A percentile compares a stretch with the other conserved stretches of the same genome.
phyloP scores from a whole-genome alignment of 2,329 filamentous ascomycete species.

The Hortaea werneckii region DNA sequence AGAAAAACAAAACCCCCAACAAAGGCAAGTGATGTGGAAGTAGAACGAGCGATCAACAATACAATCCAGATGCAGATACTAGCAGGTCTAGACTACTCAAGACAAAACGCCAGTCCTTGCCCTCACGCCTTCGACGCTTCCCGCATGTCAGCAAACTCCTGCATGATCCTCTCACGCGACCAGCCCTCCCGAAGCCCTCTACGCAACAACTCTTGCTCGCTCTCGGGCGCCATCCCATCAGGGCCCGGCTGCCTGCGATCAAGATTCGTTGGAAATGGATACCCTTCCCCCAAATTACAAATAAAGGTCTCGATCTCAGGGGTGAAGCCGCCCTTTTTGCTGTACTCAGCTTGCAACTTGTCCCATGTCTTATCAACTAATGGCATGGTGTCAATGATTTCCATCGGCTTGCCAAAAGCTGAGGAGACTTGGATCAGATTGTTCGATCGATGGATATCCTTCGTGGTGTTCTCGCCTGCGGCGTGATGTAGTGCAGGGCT shows the following conservation, averaged over 20 bases:
- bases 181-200: constrained; percentile 35
- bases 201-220: constrained; percentile 45
- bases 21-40: too few species aligned
- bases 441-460: constrained; percentile 43
- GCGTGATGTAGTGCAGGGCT: constrained; percentile 55
- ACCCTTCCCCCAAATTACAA: constrained; percentile 45
- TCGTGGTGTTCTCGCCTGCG: constrained; percentile 46
- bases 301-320: constrained; percentile 39
- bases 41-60: too few species aligned
- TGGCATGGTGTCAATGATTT: constrained; percentile 44
- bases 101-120: too few species aligned
- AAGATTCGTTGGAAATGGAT: constrained; percentile 54
- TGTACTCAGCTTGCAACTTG: constrained; percentile 24
- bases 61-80: too few species aligned
- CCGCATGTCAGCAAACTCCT: constrained; percentile 15
- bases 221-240: constrained; percentile 50
- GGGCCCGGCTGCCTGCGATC: constrained; percentile 46
- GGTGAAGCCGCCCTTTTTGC: constrained; percentile 27
- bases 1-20: too few species aligned
- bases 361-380: constrained; percentile 40
- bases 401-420: constrained; percentile 56
- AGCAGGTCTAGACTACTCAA: too few species aligned
- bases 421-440: constrained; percentile 54
- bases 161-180: constrained; percentile 31
- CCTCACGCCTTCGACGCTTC: constrained; percentile 12